Evolutionary conservation across 371 early-diverging fungal genomes (phyloP).

Genomic region (Actinomortierella ambigua): DNA sequence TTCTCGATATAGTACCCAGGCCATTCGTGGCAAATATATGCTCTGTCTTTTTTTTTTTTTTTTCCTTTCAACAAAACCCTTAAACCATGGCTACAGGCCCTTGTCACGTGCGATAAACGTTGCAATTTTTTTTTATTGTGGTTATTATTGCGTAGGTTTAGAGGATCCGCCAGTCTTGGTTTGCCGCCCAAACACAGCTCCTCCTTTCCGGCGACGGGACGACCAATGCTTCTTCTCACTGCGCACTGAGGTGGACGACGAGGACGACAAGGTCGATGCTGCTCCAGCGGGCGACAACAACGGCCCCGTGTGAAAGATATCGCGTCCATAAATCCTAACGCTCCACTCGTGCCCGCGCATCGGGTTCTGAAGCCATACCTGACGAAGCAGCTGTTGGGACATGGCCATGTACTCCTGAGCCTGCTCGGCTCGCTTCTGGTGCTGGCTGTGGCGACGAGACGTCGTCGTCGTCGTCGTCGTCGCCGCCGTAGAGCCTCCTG

Average conservation of each 20-base stretch:
- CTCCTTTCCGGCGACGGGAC: too few relatives aligned
- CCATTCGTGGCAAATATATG: neutral
- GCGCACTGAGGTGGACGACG: neutral
- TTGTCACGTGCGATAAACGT: neutral
- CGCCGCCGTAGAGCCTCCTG: too few relatives aligned
- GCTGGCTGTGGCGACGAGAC: neutral
- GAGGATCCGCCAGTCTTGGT: too few relatives aligned
- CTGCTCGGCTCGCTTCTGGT: slow-evolving; percentile 1
- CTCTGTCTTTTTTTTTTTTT: neutral
- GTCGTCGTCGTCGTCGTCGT: neutral
- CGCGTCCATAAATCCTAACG: slow-evolving; percentile 27
- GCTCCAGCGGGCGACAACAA: neutral
- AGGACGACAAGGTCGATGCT: neutral
- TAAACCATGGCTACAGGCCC: neutral
- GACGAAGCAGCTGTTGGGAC: slow-evolving; percentile 19
- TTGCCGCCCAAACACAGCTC: too few relatives aligned
- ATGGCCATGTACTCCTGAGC: slow-evolving; percentile 4
- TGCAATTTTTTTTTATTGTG: neutral
- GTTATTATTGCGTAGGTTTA: too few relatives aligned
- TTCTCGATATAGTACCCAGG: neutral
- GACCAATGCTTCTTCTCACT: too few relatives aligned
- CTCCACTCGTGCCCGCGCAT: slow-evolving; percentile 29
- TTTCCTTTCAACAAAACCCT: neutral
- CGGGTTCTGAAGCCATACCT: slow-evolving; percentile 21
- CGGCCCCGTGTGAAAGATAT: slow-evolving; percentile 16